phyloP scores from a whole-genome alignment of 495 filamentous ascomycete genomes.

The Xylaria scruposa region DNA sequence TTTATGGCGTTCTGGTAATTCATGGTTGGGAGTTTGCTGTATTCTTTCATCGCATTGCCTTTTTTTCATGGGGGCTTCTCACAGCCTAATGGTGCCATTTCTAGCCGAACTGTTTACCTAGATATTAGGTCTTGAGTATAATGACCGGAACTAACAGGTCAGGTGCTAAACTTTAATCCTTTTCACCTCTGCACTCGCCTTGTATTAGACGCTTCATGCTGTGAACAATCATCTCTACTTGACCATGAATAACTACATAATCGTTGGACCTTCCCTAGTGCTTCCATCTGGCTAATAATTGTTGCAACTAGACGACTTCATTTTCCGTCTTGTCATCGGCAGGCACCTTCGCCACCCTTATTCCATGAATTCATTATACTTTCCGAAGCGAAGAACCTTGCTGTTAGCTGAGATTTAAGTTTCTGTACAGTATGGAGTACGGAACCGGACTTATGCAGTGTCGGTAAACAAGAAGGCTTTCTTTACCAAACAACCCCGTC shows the following conservation, averaged over 20 bases:
- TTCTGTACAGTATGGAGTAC: neutral
- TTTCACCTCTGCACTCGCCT: neutral
- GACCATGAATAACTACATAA: neutral
- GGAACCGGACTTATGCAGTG: neutral
- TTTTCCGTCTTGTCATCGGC: neutral
- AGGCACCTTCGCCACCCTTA: neutral
- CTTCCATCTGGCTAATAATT: neutral
- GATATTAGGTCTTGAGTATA: neutral
- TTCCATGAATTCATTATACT: neutral
- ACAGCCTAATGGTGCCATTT: neutral
- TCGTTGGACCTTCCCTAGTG: neutral
- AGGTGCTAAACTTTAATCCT: neutral
- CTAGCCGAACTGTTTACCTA: neutral
- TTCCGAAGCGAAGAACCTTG: neutral
- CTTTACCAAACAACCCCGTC: neutral
- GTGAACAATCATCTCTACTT: neutral
- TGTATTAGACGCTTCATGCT: neutral
- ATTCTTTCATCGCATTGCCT: constrained; percentile 1
- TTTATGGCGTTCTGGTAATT: constrained; percentile 21
- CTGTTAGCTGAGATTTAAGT: neutral
- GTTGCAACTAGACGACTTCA: neutral
- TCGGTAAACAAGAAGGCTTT: neutral
- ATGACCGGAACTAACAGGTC: neutral
- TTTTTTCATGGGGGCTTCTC: neutral
- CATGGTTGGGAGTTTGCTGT: constrained; percentile 19